phyloP scores from a whole-genome alignment of 2,329 filamentous ascomycete species.

The Stachybotrys chlorohalonatus region DNA sequence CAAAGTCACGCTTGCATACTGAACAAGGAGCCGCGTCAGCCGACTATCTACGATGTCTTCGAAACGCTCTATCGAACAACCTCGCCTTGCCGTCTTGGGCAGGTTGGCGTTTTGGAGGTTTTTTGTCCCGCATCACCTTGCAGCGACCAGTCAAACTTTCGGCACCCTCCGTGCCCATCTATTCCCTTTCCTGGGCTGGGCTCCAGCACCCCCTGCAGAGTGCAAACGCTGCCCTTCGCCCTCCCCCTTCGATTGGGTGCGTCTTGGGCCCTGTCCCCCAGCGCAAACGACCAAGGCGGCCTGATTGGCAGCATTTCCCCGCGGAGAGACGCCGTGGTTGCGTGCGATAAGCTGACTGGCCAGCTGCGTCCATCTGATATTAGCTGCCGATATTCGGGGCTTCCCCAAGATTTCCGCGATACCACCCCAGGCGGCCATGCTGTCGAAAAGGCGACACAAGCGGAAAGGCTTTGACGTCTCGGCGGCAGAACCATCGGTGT shows the following conservation, averaged over 20 bases:
- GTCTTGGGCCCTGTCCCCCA: background rate
- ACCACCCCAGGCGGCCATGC: background rate
- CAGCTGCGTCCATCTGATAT: background rate
- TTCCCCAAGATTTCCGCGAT: background rate
- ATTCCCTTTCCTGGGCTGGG: background rate
- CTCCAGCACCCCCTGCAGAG: background rate
- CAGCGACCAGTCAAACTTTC: background rate
- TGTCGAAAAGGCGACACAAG: background rate
- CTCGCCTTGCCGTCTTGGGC: background rate
- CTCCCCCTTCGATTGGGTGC: too few species aligned
- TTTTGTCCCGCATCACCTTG: background rate
- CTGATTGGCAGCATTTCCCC: background rate
- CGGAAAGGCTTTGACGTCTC: background rate
- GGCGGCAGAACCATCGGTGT: background rate
- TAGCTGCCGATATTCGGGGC: background rate
- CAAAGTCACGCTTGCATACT: too few species aligned
- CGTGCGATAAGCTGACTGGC: background rate
- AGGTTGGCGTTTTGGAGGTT: background rate
- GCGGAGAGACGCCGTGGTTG: background rate
- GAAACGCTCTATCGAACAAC: too few species aligned
- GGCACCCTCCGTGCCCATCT: background rate
- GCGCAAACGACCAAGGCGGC: background rate
- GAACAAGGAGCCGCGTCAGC: too few species aligned
- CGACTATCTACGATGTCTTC: too few species aligned
- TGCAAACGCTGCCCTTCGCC: background rate